A percentile compares a stretch with the other conserved stretches of the same genome.
Evolutionary conservation across 2,329 filamentous ascomycete genomes (phyloP).

Genomic region (Orbilia ellipsospora): DNA sequence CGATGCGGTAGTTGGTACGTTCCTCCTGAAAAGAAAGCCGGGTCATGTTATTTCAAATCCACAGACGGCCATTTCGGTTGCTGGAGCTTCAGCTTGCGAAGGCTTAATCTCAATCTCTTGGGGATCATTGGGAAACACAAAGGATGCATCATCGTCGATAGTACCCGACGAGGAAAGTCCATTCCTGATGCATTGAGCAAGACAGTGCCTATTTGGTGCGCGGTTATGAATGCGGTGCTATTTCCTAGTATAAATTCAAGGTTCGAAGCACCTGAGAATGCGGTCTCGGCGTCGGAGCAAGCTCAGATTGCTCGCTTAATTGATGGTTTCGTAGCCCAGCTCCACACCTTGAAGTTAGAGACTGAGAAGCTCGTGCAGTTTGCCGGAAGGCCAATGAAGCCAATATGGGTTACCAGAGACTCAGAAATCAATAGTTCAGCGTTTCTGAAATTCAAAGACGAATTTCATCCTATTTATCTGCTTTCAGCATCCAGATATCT

Average conservation of each 20-base stretch:
- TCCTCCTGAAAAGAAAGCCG: slow-evolving; percentile 71
- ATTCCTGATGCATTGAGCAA: slow-evolving; percentile 96
- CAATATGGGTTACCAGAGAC: slow-evolving; percentile 45
- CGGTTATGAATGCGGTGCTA: slow-evolving; percentile 81
- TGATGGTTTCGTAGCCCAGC: slow-evolving; percentile 66
- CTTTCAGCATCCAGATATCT: slow-evolving; percentile 47
- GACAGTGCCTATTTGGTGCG: slow-evolving; percentile 93
- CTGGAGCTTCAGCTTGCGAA: slow-evolving; percentile 87
- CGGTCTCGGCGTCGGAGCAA: slow-evolving; percentile 79
- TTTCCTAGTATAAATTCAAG: slow-evolving; percentile 70
- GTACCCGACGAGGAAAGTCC: slow-evolving; percentile 87
- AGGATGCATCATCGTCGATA: slow-evolving; percentile 90
- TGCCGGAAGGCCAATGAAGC: slow-evolving; percentile 34
- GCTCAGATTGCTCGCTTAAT: slow-evolving; percentile 78
- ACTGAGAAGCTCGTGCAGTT: slow-evolving; percentile 16
- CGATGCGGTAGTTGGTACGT: slow-evolving; percentile 98
- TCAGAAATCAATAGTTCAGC: slow-evolving; percentile 4
- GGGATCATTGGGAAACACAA: slow-evolving; percentile 73
- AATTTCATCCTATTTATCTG: slow-evolving; percentile 37
- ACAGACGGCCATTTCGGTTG: slow-evolving; percentile 92
- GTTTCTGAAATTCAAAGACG: slow-evolving; percentile 8
- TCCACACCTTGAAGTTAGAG: slow-evolving; percentile 34
- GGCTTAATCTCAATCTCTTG: slow-evolving; percentile 85
- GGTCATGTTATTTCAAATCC: slow-evolving; percentile 94
- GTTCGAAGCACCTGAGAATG: slow-evolving; percentile 77